phyloP scores from a whole-genome alignment of 225 moss, liverwort and hornwort genomes.

The Straminergon stramineum region DNA sequence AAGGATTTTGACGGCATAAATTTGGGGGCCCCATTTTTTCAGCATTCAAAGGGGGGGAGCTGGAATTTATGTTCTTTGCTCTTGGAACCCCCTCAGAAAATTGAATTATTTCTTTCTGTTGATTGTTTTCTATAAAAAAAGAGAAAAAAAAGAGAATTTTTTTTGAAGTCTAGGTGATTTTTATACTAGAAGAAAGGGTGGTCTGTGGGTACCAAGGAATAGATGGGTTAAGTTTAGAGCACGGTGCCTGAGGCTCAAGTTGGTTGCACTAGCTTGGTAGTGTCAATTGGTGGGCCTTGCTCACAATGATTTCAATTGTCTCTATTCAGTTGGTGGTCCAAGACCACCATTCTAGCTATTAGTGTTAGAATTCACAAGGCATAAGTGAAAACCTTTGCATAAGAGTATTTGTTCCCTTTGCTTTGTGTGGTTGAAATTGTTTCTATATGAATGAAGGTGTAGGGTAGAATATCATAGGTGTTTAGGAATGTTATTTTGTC shows the following conservation, averaged over 20 bases:
- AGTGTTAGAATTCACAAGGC: neutral
- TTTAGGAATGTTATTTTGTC: neutral
- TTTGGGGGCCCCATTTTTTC: neutral
- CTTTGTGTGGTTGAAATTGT: neutral
- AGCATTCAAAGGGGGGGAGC: neutral
- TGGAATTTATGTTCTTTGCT: neutral
- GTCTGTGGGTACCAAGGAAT: neutral
- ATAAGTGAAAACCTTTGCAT: rapidly evolving
- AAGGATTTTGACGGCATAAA: neutral
- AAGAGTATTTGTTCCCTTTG: too few species aligned
- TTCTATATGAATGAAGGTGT: neutral
- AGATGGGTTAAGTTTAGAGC: neutral
- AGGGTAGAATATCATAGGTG: rapidly evolving
- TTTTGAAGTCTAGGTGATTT: neutral
- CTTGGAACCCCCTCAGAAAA: neutral
- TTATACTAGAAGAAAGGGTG: neutral
- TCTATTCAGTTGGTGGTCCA: neutral
- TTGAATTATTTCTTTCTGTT: neutral
- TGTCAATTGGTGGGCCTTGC: neutral
- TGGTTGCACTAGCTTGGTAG: neutral
- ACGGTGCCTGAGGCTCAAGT: too few species aligned
- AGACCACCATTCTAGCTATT: too few species aligned
- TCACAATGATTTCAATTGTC: neutral
- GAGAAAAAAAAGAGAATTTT: neutral
- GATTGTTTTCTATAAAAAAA: neutral